phyloP scores from a whole-genome alignment of 169 alveolate genomes.

The Cryptosporidium felis region DNA sequence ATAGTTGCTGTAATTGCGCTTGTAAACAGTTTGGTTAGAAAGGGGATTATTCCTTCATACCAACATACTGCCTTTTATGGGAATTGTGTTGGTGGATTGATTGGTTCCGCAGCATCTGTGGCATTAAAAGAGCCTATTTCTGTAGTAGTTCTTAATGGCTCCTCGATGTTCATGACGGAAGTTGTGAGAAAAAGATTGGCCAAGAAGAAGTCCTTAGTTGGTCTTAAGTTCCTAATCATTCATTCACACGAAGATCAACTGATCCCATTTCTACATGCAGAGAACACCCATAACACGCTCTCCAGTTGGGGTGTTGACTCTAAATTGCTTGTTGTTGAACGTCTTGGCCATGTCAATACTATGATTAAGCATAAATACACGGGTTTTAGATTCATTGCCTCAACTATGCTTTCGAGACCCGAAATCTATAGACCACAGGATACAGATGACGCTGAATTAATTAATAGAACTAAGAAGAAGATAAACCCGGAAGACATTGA shows the following conservation, averaged over 20 bases:
- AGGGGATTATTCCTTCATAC: conserved; percentile 35
- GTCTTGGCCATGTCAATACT: neutral
- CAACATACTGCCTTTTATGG: conserved; percentile 43
- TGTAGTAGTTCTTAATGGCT: conserved; percentile 45
- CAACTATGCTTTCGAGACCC: conserved; percentile 16
- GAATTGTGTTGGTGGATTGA: conserved; percentile 62
- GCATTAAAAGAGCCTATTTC: conserved; percentile 23
- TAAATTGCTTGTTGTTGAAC: neutral
- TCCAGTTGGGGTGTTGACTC: conserved; percentile 36
- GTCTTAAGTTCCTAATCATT: neutral
- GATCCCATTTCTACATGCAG: conserved; percentile 51
- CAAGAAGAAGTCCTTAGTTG: conserved; percentile 12
- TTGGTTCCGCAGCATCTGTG: conserved; percentile 41
- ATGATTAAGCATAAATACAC: conserved; percentile 62
- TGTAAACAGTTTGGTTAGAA: conserved; percentile 27
- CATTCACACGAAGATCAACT: neutral
- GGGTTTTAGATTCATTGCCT: conserved; percentile 48
- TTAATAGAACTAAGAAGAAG: neutral
- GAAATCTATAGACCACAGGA: conserved; percentile 57
- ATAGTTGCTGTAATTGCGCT: conserved; percentile 4
- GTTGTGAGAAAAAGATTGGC: conserved; percentile 22
- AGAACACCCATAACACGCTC: conserved; percentile 22
- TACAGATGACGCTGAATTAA: conserved; percentile 28
- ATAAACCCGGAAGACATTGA: conserved; percentile 8
- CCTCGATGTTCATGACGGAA: conserved; percentile 54